These are phyloP conservation scores for Phalaenopsis equestris DNA, from an alignment of 106 monocot species.

Conservation along the genomic window DNA sequence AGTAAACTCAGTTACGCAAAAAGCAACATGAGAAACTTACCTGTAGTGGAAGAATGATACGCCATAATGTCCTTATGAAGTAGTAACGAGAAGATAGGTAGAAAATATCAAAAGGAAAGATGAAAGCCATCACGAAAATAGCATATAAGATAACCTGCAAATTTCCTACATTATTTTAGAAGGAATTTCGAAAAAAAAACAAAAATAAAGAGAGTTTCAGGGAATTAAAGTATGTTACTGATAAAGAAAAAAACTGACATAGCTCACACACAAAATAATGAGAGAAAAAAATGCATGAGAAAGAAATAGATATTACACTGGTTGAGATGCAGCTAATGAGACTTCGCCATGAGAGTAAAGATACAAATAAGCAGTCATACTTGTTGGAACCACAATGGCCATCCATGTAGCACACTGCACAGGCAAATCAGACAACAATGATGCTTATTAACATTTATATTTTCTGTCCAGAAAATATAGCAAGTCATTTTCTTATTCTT, in stretches of 20 bases:
- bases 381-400: slow-evolving; percentile 77
- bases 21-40: slow-evolving; percentile 26
- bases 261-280: neutral
- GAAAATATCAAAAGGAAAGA: slow-evolving; percentile 92
- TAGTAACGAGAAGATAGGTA: slow-evolving; percentile 88
- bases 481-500: neutral
- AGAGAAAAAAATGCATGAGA: neutral
- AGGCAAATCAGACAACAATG: slow-evolving; percentile 1
- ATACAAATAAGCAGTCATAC: slow-evolving; percentile 91
- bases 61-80: slow-evolving; percentile 75
- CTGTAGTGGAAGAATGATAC: slow-evolving; percentile 80
- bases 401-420: slow-evolving; percentile 88
- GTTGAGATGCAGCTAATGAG: slow-evolving; percentile 85
- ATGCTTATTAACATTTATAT: neutral
- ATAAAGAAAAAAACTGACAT: neutral
- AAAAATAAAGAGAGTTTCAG: neutral
- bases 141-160: slow-evolving; percentile 87
- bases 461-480: slow-evolving; percentile 2
- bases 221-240: neutral
- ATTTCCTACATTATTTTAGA: neutral
- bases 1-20: neutral
- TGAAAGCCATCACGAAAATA: slow-evolving; percentile 56
- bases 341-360: slow-evolving; percentile 94
- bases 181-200: neutral
- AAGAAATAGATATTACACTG: slow-evolving; percentile 70